Evolutionary conservation across 208 protist genomes (phyloP).

Genomic region (Leptomonas seymouri): DNA sequence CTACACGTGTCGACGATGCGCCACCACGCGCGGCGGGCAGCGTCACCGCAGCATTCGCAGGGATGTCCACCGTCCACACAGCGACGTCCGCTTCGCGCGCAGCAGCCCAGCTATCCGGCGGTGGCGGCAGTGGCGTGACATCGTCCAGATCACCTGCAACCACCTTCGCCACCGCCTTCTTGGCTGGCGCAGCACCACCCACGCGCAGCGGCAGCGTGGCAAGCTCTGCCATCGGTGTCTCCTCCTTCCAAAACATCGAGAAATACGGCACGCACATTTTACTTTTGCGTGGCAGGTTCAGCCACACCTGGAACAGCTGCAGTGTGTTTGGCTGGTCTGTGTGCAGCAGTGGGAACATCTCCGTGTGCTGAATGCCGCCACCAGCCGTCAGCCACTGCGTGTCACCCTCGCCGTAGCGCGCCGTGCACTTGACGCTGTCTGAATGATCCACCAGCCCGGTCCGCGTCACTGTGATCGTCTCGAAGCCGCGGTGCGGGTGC

Average conservation of each 20-base stretch:
- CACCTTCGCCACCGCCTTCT: slow-evolving; percentile 21
- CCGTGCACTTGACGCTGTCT: slow-evolving; percentile 74
- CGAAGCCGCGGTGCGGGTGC: slow-evolving; percentile 90
- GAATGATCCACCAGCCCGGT: slow-evolving; percentile 82
- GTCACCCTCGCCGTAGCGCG: slow-evolving; percentile 67
- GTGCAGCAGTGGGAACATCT: slow-evolving; percentile 66
- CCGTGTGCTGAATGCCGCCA: slow-evolving; percentile 85
- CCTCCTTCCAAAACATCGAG: slow-evolving; percentile 60
- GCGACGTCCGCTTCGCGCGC: slow-evolving; percentile 41
- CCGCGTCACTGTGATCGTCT: slow-evolving; percentile 87
- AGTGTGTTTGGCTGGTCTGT: slow-evolving; percentile 40
- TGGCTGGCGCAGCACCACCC: slow-evolving; percentile 6
- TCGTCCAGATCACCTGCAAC: slow-evolving; percentile 35
- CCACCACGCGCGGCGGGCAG: slow-evolving; percentile 38
- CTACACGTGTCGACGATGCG: slow-evolving; percentile 27
- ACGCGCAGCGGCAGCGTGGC: slow-evolving; percentile 12
- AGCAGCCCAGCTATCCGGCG: slow-evolving; percentile 65
- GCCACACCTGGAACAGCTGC: slow-evolving; percentile 86
- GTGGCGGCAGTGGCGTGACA: slow-evolving; percentile 56
- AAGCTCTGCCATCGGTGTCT: slow-evolving; percentile 36
- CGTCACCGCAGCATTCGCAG: slow-evolving; percentile 25
- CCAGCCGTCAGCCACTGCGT: slow-evolving; percentile 95
- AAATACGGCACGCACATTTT: slow-evolving; percentile 85
- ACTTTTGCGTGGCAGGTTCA: slow-evolving; percentile 81
- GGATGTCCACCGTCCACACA: slow-evolving; percentile 48